These are phyloP conservation scores for Solanum aculeatissimum DNA, from an alignment of 305 asterid species.

Conservation along the genomic window DNA sequence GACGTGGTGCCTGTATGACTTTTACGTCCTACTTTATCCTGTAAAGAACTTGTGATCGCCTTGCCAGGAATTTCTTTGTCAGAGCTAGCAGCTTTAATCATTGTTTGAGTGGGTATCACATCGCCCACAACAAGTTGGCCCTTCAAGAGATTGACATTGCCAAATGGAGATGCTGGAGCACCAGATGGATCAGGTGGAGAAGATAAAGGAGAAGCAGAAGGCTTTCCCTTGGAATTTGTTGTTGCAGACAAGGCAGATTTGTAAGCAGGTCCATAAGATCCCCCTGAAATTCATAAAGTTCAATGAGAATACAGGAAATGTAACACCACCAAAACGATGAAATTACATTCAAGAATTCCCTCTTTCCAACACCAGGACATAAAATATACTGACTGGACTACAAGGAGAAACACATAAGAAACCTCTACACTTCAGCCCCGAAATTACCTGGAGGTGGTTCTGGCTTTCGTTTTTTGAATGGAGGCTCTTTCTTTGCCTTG, in stretches of 20 bases:
- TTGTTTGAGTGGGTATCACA: constrained; percentile 26
- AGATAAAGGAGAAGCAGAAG: constrained; percentile 54
- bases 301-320: background rate
- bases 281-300: constrained; percentile 27
- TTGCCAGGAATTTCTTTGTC: constrained; percentile 53
- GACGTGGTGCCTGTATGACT: constrained; percentile 32
- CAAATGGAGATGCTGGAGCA: constrained; percentile 43
- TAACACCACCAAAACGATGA: constrained; percentile 2
- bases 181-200: constrained; percentile 51
- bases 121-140: constrained; percentile 35
- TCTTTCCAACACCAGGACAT: background rate
- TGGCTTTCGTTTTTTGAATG: constrained; percentile 59
- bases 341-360: background rate
- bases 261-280: constrained; percentile 50
- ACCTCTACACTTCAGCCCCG: constrained; percentile 3
- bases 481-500: constrained; percentile 72
- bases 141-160: constrained; percentile 43
- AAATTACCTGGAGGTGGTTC: constrained; percentile 65
- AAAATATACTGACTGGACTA: background rate
- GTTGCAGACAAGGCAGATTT: constrained; percentile 44
- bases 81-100: constrained; percentile 27
- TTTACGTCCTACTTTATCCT: constrained; percentile 37
- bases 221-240: constrained; percentile 49
- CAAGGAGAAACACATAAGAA: background rate
- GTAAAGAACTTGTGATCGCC: constrained; percentile 25